Percentiles rank a stretch among this genome's conserved stretches.
These are phyloP conservation scores for Parafenestella ontariensis DNA, from an alignment of 2,329 filamentous ascomycete genomes.

Conservation along the genomic window DNA sequence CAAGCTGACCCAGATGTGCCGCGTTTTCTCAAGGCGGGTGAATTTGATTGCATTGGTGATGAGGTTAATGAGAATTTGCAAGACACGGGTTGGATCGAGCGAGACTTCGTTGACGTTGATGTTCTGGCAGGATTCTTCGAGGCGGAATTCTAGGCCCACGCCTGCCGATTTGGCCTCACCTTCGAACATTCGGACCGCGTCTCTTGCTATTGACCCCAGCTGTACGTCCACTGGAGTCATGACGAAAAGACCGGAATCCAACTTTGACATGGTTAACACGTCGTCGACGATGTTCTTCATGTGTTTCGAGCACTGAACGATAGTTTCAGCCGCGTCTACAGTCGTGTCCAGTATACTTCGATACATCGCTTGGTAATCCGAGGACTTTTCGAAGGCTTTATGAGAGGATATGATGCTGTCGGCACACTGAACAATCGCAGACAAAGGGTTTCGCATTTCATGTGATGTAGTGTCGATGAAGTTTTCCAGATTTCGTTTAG, in stretches of 20 bases:
- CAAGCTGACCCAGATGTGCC: slow-evolving; percentile 48
- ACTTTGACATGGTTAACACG: slow-evolving; percentile 54
- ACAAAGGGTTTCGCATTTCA: too few relatives aligned
- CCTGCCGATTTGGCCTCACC: slow-evolving; percentile 42
- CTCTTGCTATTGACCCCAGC: slow-evolving; percentile 40
- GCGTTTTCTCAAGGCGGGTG: slow-evolving; percentile 45
- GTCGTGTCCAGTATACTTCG: slow-evolving; percentile 24
- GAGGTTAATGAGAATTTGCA: slow-evolving; percentile 50
- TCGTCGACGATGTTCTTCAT: slow-evolving; percentile 58
- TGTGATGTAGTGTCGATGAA: too few relatives aligned
- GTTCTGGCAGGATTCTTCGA: slow-evolving; percentile 48
- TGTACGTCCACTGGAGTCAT: slow-evolving; percentile 51
- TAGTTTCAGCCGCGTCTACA: slow-evolving; percentile 51
- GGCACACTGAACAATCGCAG: too few relatives aligned
- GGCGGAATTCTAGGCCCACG: slow-evolving; percentile 32
- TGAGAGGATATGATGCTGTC: slow-evolving; percentile 24
- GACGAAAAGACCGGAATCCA: slow-evolving; percentile 52
- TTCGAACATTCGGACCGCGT: slow-evolving; percentile 50
- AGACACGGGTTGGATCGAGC: slow-evolving; percentile 51
- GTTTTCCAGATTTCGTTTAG: too few relatives aligned
- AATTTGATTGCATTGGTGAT: slow-evolving; percentile 57
- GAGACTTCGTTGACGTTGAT: slow-evolving; percentile 46
- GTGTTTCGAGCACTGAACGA: slow-evolving; percentile 54
- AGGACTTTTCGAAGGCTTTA: slow-evolving; percentile 6
- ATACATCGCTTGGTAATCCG: slow-evolving; percentile 15